phyloP scores from a whole-genome alignment of 1,139 yeast genomes.

The Hemisphaericaspora subhashii region DNA sequence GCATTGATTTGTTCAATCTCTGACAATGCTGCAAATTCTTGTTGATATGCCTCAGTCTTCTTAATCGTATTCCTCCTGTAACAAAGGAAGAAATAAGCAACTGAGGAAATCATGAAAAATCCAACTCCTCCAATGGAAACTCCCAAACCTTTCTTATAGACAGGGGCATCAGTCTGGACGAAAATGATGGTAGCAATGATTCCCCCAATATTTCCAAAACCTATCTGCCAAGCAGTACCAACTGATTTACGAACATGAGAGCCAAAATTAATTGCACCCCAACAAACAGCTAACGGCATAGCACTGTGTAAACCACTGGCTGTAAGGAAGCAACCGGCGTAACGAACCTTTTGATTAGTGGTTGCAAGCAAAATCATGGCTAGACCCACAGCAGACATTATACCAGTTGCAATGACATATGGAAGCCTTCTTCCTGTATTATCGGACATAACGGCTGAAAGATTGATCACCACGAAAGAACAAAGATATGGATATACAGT shows the following conservation, averaged over 20 bases:
- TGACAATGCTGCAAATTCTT: constrained; percentile 43
- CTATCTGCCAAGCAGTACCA: constrained; percentile 76
- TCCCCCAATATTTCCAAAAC: constrained; percentile 84
- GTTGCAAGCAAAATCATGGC: constrained; percentile 47
- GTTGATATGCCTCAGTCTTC: constrained; percentile 31
- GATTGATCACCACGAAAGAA: constrained; percentile 57
- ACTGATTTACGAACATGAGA: constrained; percentile 73
- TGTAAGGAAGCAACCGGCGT: constrained; percentile 70
- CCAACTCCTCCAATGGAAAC: constrained; percentile 53
- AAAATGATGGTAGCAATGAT: constrained; percentile 68
- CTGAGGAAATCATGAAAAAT: constrained; percentile 47
- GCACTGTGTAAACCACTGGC: constrained; percentile 68
- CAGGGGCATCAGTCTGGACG: constrained; percentile 57
- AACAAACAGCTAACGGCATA: constrained; percentile 75
- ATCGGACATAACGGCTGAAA: constrained; percentile 52
- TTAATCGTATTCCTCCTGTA: constrained; percentile 45
- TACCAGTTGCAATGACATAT: constrained; percentile 42
- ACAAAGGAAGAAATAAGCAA: constrained; percentile 45
- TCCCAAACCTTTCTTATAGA: constrained; percentile 55
- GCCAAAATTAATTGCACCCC: constrained; percentile 66
- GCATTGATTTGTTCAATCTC: constrained; percentile 49
- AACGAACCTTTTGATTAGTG: constrained; percentile 44
- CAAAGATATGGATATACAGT: constrained; percentile 74
- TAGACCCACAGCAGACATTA: constrained; percentile 54
- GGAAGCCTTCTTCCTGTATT: constrained; percentile 44